Conservation (phyloP, 805 yeast species). For the Yarrowia sp. region DNA sequence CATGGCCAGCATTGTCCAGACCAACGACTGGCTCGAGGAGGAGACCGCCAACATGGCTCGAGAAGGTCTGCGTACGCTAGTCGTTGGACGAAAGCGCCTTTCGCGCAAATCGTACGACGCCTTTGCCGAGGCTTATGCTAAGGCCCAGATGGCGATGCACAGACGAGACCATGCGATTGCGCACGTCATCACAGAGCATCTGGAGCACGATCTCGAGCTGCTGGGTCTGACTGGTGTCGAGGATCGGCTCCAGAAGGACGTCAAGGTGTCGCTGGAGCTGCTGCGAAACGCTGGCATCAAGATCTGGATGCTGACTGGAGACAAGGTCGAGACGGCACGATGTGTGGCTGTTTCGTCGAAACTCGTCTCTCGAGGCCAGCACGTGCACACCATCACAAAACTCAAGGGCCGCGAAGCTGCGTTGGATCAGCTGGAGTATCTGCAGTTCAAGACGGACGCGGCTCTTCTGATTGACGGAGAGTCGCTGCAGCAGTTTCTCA, state of each 20-base stretch:
- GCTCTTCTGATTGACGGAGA: conserved; percentile 93
- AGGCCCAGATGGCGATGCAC: conserved; percentile 74
- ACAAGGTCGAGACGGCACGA: conserved; percentile 96
- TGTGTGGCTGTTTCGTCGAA: conserved; percentile 97
- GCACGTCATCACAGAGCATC: conserved; percentile 58
- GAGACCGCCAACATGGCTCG: conserved; percentile 98
- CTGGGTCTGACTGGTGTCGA: conserved; percentile 96
- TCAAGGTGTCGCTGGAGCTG: conserved; percentile 86
- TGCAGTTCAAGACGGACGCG: conserved; percentile 60
- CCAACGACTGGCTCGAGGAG: conserved; percentile 95
- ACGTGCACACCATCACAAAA: conserved; percentile 80
- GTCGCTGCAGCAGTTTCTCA: conserved; percentile 68
- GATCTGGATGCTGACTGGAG: conserved; percentile 99
- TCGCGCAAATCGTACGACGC: conserved; percentile 53
- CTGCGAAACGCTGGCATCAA: conserved; percentile 94
- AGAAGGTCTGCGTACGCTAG: conserved; percentile 94
- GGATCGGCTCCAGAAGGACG: conserved; percentile 87
- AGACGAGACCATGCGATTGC: conserved; percentile 77
- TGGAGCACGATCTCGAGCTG: conserved; percentile 81
- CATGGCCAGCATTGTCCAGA: conserved; percentile 77
- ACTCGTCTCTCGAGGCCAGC: conserved; percentile 89
- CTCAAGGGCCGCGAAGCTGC: conserved; percentile 62
- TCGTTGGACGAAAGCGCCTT: conserved; percentile 81
- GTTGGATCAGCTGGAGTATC: conserved; percentile 67
- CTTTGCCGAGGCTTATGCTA: conserved; percentile 61